These are phyloP conservation scores for Roridomyces roridus DNA, from an alignment of 768 basidiomycete genomes.

Conservation along the genomic window DNA sequence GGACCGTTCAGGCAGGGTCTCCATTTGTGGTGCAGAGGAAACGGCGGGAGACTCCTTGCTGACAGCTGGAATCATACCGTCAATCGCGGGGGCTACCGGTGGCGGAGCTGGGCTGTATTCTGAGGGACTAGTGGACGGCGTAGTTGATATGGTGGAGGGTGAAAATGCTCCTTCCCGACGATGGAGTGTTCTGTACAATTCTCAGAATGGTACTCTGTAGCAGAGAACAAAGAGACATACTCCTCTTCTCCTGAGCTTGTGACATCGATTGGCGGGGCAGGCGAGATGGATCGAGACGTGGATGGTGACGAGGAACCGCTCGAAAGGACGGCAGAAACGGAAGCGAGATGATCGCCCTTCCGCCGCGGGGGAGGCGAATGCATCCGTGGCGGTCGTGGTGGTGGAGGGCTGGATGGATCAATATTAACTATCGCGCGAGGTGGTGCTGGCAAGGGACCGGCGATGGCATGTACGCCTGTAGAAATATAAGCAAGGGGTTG, in stretches of 20 bases:
- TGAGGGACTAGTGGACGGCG: constrained; percentile 27
- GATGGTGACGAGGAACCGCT: constrained; percentile 31
- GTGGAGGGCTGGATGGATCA: constrained; percentile 49
- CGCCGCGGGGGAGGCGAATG: constrained; percentile 53
- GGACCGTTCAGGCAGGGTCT: constrained; percentile 28
- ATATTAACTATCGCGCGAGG: constrained; percentile 62
- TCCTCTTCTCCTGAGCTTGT: constrained; percentile 12
- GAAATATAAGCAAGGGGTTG: constrained; percentile 6
- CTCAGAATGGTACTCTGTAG: constrained; percentile 16
- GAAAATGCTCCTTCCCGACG: constrained; percentile 74
- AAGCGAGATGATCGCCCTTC: constrained; percentile 58
- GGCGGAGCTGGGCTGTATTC: constrained; percentile 19
- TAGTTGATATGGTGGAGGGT: constrained; percentile 44
- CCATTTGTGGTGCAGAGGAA: constrained; percentile 42
- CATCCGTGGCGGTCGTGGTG: constrained; percentile 69
- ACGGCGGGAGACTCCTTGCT: constrained; percentile 38
- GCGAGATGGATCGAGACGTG: constrained; percentile 21
- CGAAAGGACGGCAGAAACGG: constrained; percentile 53
- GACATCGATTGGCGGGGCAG: constrained; percentile 6
- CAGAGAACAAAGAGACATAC: constrained; percentile 1
- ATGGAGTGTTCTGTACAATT: constrained; percentile 39
- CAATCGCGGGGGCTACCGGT: constrained; percentile 12
- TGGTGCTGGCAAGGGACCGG: constrained; percentile 76
- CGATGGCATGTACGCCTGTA: constrained; percentile 66
- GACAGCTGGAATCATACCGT: constrained; percentile 15